Conservation (phyloP, 2,329 filamentous ascomycete genomes). For the Aspergillus fumigatus region DNA sequence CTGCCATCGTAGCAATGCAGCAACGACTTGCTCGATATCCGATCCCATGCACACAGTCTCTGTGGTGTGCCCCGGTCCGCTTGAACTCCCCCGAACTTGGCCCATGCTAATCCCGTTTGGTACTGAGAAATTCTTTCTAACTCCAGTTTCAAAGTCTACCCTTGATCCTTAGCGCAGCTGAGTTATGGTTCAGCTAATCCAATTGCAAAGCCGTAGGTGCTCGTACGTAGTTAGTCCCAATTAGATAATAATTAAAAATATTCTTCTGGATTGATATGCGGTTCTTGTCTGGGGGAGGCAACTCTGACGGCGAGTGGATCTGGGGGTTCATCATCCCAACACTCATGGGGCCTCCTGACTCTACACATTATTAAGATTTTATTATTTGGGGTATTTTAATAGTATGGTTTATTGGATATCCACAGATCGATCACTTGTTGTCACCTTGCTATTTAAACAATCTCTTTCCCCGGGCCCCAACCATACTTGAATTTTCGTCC, state of each 20-base stretch:
- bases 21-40: neutral
- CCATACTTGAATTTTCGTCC: constrained; percentile 18
- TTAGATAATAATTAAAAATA: neutral
- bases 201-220: neutral
- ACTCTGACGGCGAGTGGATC: constrained; percentile 16
- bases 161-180: neutral
- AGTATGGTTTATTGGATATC: neutral
- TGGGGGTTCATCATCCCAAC: constrained; percentile 17
- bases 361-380: neutral
- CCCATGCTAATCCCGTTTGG: constrained; percentile 9
- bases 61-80: neutral
- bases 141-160: neutral
- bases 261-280: constrained; percentile 8
- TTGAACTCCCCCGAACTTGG: constrained; percentile 16
- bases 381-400: neutral
- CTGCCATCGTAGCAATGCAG: too few relatives aligned
- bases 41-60: neutral
- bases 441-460: constrained; percentile 23
- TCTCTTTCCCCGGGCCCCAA: constrained; percentile 20
- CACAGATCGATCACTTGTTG: neutral
- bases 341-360: constrained; percentile 16
- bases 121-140: constrained; percentile 2
- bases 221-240: neutral
- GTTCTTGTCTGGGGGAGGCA: constrained; percentile 27
- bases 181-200: neutral